Base-by-base conservation (phyloP, 306 rosid species). In the Echinosophora koreensis region DNA sequence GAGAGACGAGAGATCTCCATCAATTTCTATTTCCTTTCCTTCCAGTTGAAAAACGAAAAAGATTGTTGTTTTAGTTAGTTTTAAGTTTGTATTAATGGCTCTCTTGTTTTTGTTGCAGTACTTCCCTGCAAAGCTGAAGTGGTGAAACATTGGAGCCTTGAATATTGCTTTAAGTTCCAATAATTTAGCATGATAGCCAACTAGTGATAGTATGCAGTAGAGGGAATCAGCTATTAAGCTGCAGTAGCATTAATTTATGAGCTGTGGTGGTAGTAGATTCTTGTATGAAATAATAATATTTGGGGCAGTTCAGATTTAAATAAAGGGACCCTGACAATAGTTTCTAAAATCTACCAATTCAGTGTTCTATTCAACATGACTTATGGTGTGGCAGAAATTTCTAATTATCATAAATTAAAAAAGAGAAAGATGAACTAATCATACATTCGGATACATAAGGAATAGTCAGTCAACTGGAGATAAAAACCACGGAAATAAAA, bases 101-200 rank as follows among this genome's bases (percentile, higher is more conserved):
- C 0, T 27, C 35, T 34, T 27, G 28, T 74, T 28, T 15, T 28
- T 68, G 60, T 13, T 89, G 76, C 96, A 93, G 97, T 93, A 87
- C 77, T 93, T 90, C 77, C 91, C 97, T 70, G 79, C 88, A 28
- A 93, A 90, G 85, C 84, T 93, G 66, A 89, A 71, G 60, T 93
- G 96, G 97, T 90, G 91, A 92, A 78, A 65, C 13, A 28, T 30
- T 5, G 83, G 60, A 77, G 73, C 52, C 50, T n/a, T 76, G 35
- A 65, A 22, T 15, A 35, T 34, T 52, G 41, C 44, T 13, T 13
- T 73, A 73, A 71, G 32, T 56, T 14, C 16, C 27, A 27, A 37
- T 44, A 18, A 44, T 44, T 6, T 37, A 74, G 77, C 10, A 42
- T 61, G 77, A 69, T 75, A 63, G 73, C 11, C 41, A 52, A 14